Evolutionary conservation across 495 filamentous ascomycete species (phyloP).

Genomic region (Lasiosphaeriaceae sp.): DNA sequence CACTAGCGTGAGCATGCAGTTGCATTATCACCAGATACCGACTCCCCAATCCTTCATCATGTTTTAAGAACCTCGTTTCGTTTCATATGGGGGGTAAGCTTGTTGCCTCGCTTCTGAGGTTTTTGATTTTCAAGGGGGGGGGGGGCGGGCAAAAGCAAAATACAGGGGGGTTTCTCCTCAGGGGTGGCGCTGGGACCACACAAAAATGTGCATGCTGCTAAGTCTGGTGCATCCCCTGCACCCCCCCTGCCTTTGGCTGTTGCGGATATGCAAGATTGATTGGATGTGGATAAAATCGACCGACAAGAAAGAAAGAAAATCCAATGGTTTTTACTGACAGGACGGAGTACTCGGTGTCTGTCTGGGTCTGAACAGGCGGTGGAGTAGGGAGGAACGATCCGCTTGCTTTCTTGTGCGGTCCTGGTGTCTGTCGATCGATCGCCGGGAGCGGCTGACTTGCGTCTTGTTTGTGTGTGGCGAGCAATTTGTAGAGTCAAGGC

Average conservation of each 20-base stretch:
- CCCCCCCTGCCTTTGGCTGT: slow-evolving; percentile 1
- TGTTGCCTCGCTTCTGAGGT: no score
- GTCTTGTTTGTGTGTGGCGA: not conserved
- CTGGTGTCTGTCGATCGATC: slow-evolving; percentile 5
- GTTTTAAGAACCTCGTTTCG: slow-evolving; percentile 1
- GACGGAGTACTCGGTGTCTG: not conserved
- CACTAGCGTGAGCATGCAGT: no score
- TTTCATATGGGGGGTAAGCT: not conserved
- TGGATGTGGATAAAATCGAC: slow-evolving; percentile 20
- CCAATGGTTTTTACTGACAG: not conserved
- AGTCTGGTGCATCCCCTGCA: not conserved
- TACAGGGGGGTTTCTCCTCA: not conserved
- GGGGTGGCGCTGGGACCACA: not conserved
- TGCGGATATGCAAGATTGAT: slow-evolving; percentile 30
- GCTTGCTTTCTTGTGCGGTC: not conserved
- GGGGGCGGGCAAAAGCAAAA: not conserved
- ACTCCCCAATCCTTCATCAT: not conserved
- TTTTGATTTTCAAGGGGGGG: slow-evolving; percentile 1
- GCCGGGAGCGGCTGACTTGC: slow-evolving; percentile 4
- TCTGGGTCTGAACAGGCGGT: no score
- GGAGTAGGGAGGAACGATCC: not conserved
- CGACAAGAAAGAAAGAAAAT: not conserved
- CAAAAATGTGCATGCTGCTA: not conserved
- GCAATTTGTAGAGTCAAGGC: slow-evolving; percentile 13
- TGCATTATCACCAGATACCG: not conserved